Evolutionary conservation across 1,139 yeast species (phyloP).

Genomic region (Sugiyamaella novakii): DNA sequence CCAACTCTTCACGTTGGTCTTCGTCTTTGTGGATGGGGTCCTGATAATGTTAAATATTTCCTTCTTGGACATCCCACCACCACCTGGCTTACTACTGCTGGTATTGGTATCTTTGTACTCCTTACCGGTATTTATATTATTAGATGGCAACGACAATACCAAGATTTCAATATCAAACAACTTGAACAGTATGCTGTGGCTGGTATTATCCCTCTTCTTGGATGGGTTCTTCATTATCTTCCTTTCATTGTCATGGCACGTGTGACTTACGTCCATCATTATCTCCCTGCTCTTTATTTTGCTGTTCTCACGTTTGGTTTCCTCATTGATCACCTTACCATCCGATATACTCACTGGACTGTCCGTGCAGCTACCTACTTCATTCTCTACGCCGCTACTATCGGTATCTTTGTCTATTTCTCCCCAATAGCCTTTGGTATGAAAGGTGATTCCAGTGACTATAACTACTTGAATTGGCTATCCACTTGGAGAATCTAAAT

Average conservation of each 20-base stretch:
- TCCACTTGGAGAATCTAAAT: constrained; percentile 68
- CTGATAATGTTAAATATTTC: constrained; percentile 76
- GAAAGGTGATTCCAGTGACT: constrained; percentile 75
- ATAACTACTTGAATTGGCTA: constrained; percentile 72
- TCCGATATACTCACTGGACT: constrained; percentile 45
- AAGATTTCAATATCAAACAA: constrained; percentile 57
- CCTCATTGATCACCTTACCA: constrained; percentile 65
- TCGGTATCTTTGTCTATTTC: constrained; percentile 71
- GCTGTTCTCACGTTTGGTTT: constrained; percentile 84
- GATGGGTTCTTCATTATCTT: constrained; percentile 90
- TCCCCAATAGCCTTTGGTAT: constrained; percentile 86
- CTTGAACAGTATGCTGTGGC: constrained; percentile 63
- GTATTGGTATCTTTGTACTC: constrained; percentile 62
- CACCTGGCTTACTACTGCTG: constrained; percentile 86
- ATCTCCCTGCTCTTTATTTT: constrained; percentile 93
- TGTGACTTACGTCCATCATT: constrained; percentile 96
- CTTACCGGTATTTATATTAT: constrained; percentile 61
- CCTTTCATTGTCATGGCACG: constrained; percentile 96
- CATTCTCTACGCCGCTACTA: constrained; percentile 56
- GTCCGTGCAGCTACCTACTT: constrained; percentile 39
- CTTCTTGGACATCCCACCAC: constrained; percentile 92
- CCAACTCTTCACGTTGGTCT: constrained; percentile 90
- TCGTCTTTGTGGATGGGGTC: constrained; percentile 94
- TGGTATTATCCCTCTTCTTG: constrained; percentile 86
- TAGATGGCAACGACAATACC: constrained; percentile 92